Base-by-base conservation (phyloP, 2,329 filamentous ascomycete species). In the Paradendryphiella salina region DNA sequence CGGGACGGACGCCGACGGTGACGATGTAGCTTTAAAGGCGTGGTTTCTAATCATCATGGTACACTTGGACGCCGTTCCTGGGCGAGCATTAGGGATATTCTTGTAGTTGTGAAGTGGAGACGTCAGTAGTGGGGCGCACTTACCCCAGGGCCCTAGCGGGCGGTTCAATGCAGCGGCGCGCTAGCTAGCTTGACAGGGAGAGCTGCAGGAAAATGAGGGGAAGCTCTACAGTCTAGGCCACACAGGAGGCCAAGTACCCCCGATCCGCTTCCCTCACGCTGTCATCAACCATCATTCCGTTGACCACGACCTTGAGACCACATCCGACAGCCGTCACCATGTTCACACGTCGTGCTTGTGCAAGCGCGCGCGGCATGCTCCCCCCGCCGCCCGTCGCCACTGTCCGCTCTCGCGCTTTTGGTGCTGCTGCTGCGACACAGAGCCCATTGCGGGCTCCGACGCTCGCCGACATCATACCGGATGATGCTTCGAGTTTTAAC, bases 401-500 rank as follows among this genome's bases (percentile, higher is more conserved):
- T 37, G 45, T 57, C 47, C 52, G 47, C 41, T 56, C 64, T 37
- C 70, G 70, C 32, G 58, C 60, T 40, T 72, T 73, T 46, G 38
- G 60, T n/a, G 65, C 60, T 33, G 55, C 59, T 29, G 50, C 66
- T 31, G 60, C 61, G 23, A 54, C 54, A 9, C 68, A 67, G 49
- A 48, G 58, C 53, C 59, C 64, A 42, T 44, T 46, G 37, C 63
- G 67, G 50, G 60, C 65, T 35, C 94, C 94, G n/a, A 85, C 88
- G 31, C 83, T 99, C 61, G 87, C 89, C 72, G 92, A 99, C 75
- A 85, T 99, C 79, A 87, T 80, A 37, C 83, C 86, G 40, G 80
- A 88, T 57, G 84, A 84, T 56, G 86, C 89, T 59, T 80, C 85
- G 45, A 79, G 82, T 49, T 99, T 97, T 81, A 90, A 89, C 72